Percentiles rank a stretch among this genome's conserved stretches.
Evolutionary conservation across 192 early-diverging fungal genomes (phyloP).

Genomic region (Rhizophagus sp.): DNA sequence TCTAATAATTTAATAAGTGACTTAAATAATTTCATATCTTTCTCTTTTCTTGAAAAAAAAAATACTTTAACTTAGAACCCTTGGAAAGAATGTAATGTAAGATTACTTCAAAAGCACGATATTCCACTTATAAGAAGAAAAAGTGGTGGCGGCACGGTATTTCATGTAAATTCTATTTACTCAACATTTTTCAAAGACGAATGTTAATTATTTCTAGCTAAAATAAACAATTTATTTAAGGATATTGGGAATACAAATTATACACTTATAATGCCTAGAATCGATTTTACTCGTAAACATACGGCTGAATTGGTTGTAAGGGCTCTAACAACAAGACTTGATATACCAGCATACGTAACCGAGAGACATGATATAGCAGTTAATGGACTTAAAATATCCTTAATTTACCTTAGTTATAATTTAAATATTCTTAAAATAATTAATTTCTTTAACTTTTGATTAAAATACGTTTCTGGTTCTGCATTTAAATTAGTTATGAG

Average conservation of each 20-base stretch:
- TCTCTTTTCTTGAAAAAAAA: not conserved
- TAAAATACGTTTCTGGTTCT: conserved; percentile 77
- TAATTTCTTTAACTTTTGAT: conserved; percentile 7
- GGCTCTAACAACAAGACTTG: conserved; percentile 69
- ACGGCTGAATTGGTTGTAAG: conserved; percentile 77
- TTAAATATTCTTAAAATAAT: not conserved
- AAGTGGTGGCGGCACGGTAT: conserved; percentile 93
- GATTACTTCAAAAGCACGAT: conserved; percentile 58
- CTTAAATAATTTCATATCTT: not conserved
- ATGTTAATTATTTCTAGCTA: too few species aligned
- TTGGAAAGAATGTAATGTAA: conserved; percentile 91
- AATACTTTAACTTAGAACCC: conserved; percentile 71
- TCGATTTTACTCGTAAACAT: conserved; percentile 70
- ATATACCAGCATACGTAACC: conserved; percentile 80
- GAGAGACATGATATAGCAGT: conserved; percentile 89
- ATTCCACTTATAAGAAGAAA: conserved; percentile 86
- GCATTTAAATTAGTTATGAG: conserved; percentile 88
- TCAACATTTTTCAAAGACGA: not conserved
- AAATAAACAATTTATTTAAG: conserved; percentile 34
- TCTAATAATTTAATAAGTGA: too few species aligned
- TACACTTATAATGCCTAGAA: conserved; percentile 90
- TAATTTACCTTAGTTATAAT: not conserved
- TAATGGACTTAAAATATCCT: conserved; percentile 70
- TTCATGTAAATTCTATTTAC: conserved; percentile 65
- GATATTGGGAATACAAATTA: conserved; percentile 97